Evolutionary conservation across 1,284 basidiomycete species (phyloP).

Genomic region (Ustilago vetiveriae): DNA sequence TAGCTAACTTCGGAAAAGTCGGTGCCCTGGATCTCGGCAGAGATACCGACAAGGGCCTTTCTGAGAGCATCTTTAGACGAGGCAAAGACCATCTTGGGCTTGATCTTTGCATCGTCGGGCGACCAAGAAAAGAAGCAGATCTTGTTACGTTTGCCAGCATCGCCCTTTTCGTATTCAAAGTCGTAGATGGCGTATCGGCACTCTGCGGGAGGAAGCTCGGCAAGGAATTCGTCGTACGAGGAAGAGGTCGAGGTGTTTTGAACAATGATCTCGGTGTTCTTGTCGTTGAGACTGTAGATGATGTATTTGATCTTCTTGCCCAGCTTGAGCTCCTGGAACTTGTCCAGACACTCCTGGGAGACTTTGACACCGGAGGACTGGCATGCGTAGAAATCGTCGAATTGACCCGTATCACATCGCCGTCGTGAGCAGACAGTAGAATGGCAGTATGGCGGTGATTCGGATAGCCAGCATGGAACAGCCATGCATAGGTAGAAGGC

Average conservation of each 20-base stretch:
- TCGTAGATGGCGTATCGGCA: conserved; percentile 94
- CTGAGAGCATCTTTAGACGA: conserved; percentile 89
- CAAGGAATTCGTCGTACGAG: conserved; percentile 82
- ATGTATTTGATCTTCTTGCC: conserved; percentile 87
- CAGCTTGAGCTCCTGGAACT: conserved; percentile 82
- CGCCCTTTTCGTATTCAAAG: conserved; percentile 84
- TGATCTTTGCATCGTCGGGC: conserved; percentile 86
- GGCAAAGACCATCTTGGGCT: conserved; percentile 93
- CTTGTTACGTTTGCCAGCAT: conserved; percentile 86
- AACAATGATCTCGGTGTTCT: conserved; percentile 73
- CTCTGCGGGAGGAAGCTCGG: conserved; percentile 78
- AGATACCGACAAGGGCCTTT: conserved; percentile 76
- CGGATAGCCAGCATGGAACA: too few relatives aligned
- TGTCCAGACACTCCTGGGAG: conserved; percentile 73
- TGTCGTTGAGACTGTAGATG: conserved; percentile 78
- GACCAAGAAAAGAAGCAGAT: conserved; percentile 86
- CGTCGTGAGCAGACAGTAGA: too few relatives aligned
- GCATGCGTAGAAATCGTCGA: not conserved
- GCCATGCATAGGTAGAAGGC: too few relatives aligned
- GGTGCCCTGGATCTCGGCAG: conserved; percentile 86
- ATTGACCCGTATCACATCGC: too few relatives aligned
- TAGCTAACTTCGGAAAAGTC: conserved; percentile 80
- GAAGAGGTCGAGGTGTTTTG: conserved; percentile 60
- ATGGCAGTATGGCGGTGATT: too few relatives aligned
- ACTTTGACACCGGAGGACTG: conserved; percentile 82